phyloP scores from a whole-genome alignment of 2,329 filamentous ascomycete species.

The Fragosphaeria purpurea region DNA sequence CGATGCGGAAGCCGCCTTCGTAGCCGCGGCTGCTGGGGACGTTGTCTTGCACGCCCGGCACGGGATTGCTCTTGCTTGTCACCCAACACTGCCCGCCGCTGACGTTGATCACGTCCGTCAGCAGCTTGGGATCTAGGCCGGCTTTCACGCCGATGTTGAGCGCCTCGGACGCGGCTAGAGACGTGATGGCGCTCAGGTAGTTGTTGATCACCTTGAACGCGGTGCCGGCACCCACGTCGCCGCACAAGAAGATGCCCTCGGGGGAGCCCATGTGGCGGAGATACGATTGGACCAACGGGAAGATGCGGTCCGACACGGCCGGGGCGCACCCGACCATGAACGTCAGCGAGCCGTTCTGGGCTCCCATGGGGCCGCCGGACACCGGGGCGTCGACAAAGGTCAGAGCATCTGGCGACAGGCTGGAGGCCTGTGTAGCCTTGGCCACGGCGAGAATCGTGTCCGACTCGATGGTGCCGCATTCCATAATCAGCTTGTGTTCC shows the following conservation, averaged over 20 bases:
- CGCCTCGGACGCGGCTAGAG: neutral
- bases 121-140: neutral
- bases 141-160: slow-evolving; percentile 1
- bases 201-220: slow-evolving; percentile 2
- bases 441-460: neutral
- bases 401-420: neutral
- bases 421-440: neutral
- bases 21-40: neutral
- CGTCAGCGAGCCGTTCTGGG: neutral
- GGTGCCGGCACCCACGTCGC: neutral
- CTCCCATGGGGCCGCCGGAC: neutral
- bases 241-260: neutral
- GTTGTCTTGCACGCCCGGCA: neutral
- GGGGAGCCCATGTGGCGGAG: neutral
- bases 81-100: slow-evolving; percentile 1
- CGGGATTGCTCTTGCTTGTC: slow-evolving; percentile 1
- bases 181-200: slow-evolving; percentile 1
- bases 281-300: neutral
- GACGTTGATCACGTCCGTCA: neutral
- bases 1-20: slow-evolving; percentile 1
- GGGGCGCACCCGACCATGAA: neutral
- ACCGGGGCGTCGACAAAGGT: neutral
- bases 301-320: neutral
- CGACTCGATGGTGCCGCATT: slow-evolving; percentile 1
- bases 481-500: neutral